phyloP scores from a whole-genome alignment of 257 asterid species.

The Solanum chiquidenum region DNA sequence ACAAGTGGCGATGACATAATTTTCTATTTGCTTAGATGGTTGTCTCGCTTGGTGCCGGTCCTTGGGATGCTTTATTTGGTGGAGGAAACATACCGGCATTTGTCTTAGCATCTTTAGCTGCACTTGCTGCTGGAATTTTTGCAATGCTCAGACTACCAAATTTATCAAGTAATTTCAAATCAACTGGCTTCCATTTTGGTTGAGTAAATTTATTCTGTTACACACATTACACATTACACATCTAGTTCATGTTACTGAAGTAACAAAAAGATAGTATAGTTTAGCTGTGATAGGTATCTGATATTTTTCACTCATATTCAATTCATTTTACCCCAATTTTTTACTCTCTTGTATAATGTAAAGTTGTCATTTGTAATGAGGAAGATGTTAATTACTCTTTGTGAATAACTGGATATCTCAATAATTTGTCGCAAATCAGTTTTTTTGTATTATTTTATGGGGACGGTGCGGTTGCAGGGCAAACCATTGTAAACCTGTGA shows the following conservation, averaged over 20 bases:
- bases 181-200: constrained; percentile 85
- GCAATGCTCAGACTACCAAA: constrained; percentile 64
- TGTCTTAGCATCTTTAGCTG: constrained; percentile 61
- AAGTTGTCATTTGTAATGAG: background rate
- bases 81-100: constrained; percentile 96
- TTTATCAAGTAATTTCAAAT: constrained; percentile 46
- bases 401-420: background rate
- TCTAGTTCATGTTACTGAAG: background rate
- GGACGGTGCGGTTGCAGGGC: no score
- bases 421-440: background rate
- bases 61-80: constrained; percentile 98
- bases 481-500: no score
- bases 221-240: background rate
- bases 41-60: constrained; percentile 98
- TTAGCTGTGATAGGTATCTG: background rate
- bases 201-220: background rate
- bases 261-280: background rate
- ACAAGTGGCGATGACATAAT: background rate
- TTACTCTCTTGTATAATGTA: background rate
- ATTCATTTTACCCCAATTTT: background rate
- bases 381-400: background rate
- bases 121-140: constrained; percentile 70
- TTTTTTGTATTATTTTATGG: background rate
- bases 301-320: background rate
- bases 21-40: constrained; percentile 45